Evolutionary conservation across 495 filamentous ascomycete genomes (phyloP).

Genomic region (Melanomma pulvis-pyrius): DNA sequence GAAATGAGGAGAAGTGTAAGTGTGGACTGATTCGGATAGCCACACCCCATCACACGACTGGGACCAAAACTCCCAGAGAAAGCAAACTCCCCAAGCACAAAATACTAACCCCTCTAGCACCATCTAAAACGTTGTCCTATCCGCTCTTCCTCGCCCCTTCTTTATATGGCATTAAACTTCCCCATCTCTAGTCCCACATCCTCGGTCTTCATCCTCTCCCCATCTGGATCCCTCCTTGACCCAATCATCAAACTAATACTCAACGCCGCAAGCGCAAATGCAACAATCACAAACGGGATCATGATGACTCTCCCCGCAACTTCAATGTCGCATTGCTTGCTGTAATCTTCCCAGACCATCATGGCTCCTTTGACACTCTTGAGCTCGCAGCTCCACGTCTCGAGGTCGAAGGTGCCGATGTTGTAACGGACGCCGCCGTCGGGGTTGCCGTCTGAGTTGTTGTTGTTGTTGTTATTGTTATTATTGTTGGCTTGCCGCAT

Average conservation of each 20-base stretch:
- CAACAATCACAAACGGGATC: slow-evolving; percentile 28
- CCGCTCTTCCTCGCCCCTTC: background rate
- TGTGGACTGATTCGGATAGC: too few relatives aligned
- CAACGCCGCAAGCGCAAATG: background rate
- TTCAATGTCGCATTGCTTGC: slow-evolving; percentile 23
- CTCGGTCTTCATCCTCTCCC: slow-evolving; percentile 21
- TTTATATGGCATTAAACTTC: slow-evolving; percentile 27
- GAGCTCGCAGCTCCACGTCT: slow-evolving; percentile 36
- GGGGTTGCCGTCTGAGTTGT: too few relatives aligned
- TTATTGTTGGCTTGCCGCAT: background rate
- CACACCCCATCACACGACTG: too few relatives aligned
- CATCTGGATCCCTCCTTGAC: slow-evolving; percentile 6
- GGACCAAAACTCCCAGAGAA: too few relatives aligned
- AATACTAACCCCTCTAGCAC: too few relatives aligned
- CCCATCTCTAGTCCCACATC: slow-evolving; percentile 26
- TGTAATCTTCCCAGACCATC: slow-evolving; percentile 23
- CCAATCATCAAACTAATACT: slow-evolving; percentile 17
- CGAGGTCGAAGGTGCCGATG: slow-evolving; percentile 35
- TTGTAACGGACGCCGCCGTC: slow-evolving; percentile 28
- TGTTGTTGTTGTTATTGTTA: too few relatives aligned
- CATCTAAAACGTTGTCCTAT: too few relatives aligned
- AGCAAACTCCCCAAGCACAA: background rate
- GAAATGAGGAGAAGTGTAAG: too few relatives aligned
- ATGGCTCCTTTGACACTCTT: slow-evolving; percentile 8
- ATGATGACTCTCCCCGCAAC: slow-evolving; percentile 27